These are phyloP conservation scores for Hypoxylon subgilvum DNA, from an alignment of 495 filamentous ascomycete genomes.

Conservation along the genomic window DNA sequence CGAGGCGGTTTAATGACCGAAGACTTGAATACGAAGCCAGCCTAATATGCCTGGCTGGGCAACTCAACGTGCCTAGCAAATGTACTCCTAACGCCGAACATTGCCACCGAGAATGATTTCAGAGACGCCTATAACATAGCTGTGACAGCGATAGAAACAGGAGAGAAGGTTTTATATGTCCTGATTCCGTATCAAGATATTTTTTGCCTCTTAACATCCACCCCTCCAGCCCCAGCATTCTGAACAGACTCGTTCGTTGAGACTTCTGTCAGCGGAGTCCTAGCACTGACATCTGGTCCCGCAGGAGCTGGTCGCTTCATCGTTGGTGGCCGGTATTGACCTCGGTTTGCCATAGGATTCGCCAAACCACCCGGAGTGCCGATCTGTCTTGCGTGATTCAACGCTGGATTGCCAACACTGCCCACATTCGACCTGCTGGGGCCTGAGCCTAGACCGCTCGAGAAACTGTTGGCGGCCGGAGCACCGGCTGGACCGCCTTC, in stretches of 20 bases:
- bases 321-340: slow-evolving; percentile 64
- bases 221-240: slow-evolving; percentile 23
- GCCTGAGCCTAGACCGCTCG: slow-evolving; percentile 35
- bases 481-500: slow-evolving; percentile 8
- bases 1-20: background rate
- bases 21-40: background rate
- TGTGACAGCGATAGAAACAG: slow-evolving; percentile 1
- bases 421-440: slow-evolving; percentile 40
- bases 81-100: slow-evolving; percentile 35
- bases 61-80: background rate
- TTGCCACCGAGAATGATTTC: slow-evolving; percentile 7
- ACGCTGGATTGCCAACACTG: slow-evolving; percentile 69
- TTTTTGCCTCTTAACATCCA: slow-evolving; percentile 52
- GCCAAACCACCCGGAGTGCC: slow-evolving; percentile 68
- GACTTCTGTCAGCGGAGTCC: slow-evolving; percentile 49
- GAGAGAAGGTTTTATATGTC: background rate
- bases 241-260: slow-evolving; percentile 42
- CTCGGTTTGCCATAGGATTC: slow-evolving; percentile 64
- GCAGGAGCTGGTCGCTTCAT: slow-evolving; percentile 57
- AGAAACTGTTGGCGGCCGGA: slow-evolving; percentile 9
- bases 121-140: slow-evolving; percentile 8
- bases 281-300: slow-evolving; percentile 25
- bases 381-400: slow-evolving; percentile 71
- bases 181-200: slow-evolving; percentile 32
- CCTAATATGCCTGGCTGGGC: background rate